Conservation (phyloP, 2,329 filamentous ascomycete species). For the Fusarium sacchari region DNA sequence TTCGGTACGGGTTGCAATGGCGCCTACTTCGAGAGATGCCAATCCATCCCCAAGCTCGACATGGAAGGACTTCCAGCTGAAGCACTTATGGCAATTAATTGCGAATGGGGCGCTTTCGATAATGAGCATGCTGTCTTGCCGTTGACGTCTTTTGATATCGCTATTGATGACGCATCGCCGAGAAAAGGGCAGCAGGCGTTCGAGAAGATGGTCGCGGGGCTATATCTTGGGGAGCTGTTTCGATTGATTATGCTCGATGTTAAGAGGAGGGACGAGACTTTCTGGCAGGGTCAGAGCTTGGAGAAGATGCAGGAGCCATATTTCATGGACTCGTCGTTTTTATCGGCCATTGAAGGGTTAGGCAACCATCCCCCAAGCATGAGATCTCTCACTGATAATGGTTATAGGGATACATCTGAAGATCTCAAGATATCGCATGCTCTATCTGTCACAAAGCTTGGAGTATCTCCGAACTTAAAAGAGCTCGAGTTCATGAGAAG, state of each 20-base stretch:
- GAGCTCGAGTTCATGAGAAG: constrained; percentile 91
- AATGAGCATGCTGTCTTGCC: constrained; percentile 91
- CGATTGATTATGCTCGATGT: constrained; percentile 86
- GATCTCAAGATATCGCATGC: constrained; percentile 90
- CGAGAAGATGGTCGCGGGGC: constrained; percentile 96
- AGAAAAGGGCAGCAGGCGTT: constrained; percentile 94
- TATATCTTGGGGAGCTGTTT: constrained; percentile 95
- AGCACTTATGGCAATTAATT: constrained; percentile 93
- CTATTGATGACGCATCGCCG: constrained; percentile 92
- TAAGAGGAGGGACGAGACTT: constrained; percentile 66
- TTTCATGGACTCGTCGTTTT: constrained; percentile 89
- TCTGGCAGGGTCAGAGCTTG: not conserved
- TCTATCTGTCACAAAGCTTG: constrained; percentile 79
- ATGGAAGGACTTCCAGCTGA: constrained; percentile 82
- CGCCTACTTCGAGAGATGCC: constrained; percentile 94
- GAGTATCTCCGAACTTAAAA: constrained; percentile 73
- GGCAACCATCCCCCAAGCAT: constrained; percentile 34
- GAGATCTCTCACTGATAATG: rapidly evolving
- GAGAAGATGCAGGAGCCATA: constrained; percentile 85
- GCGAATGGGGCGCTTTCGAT: constrained; percentile 96
- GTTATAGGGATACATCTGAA: constrained; percentile 84
- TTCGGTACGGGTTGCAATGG: constrained; percentile 99
- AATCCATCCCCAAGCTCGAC: constrained; percentile 90
- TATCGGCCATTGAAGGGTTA: constrained; percentile 89
- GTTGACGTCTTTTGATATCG: constrained; percentile 84